Conservation (phyloP, 2,329 filamentous ascomycete genomes). For the Trichophyton schoenleinii region DNA sequence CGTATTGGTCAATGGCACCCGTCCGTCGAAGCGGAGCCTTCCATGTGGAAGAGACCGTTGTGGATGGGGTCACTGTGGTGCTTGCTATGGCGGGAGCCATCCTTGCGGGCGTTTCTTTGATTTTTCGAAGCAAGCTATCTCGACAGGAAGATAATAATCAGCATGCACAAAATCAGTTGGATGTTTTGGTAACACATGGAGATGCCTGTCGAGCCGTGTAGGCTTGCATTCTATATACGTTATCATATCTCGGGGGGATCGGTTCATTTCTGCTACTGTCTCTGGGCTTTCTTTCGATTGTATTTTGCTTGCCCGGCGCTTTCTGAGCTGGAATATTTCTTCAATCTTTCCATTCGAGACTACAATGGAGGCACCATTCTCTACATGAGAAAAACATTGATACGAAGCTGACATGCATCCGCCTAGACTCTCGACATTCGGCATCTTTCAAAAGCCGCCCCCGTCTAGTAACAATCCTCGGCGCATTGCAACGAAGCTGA, state of each 20-base stretch:
- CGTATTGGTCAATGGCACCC: slow-evolving; percentile 33
- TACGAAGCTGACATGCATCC: background rate
- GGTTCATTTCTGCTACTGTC: background rate
- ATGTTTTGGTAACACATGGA: background rate
- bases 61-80: background rate
- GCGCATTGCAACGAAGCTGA: background rate
- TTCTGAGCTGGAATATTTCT: background rate
- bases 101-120: background rate
- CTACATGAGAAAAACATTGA: background rate
- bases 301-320: background rate
- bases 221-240: background rate
- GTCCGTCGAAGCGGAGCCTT: slow-evolving; percentile 26
- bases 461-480: background rate
- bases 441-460: background rate
- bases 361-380: background rate
- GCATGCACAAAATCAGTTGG: background rate
- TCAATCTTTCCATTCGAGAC: background rate
- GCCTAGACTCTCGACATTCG: background rate
- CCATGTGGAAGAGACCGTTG: background rate
- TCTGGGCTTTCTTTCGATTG: background rate
- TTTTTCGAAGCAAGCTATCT: background rate
- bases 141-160: background rate
- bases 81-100: background rate
- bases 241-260: background rate
- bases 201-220: background rate